These are phyloP conservation scores for Sporobolomyces pararoseus DNA, from an alignment of 768 basidiomycete genomes.

Conservation along the genomic window DNA sequence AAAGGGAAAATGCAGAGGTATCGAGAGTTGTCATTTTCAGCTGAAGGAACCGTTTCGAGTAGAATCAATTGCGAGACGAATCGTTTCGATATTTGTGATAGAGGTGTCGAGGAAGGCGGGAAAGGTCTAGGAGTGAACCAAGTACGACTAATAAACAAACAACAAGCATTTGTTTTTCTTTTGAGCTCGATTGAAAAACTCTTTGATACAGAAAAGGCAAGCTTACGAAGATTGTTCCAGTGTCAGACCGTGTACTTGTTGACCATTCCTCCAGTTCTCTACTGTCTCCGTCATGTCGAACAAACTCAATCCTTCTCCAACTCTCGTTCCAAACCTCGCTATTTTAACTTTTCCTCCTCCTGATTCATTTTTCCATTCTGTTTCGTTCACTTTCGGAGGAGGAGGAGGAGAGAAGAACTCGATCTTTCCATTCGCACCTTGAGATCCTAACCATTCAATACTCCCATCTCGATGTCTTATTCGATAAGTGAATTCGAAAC, in stretches of 20 bases:
- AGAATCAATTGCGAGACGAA: constrained; percentile 23
- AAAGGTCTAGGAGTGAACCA: constrained; percentile 29
- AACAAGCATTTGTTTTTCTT: no score
- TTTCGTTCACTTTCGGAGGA: neutral
- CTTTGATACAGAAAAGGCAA: no score
- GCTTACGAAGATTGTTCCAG: constrained; percentile 31
- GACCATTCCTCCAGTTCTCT: neutral
- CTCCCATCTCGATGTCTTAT: neutral
- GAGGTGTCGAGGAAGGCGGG: neutral
- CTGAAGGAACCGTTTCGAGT: neutral
- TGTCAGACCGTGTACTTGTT: constrained; percentile 1
- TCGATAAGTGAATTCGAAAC: constrained; percentile 3
- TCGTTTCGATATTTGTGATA: neutral
- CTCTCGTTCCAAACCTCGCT: neutral
- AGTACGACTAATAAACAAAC: constrained; percentile 27
- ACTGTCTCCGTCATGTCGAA: neutral
- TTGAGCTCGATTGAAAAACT: no score
- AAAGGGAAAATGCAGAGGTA: no score
- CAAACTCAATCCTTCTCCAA: neutral
- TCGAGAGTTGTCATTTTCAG: no score
- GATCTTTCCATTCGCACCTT: constrained; percentile 1
- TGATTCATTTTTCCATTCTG: neutral
- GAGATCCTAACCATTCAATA: constrained; percentile 5
- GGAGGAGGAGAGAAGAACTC: neutral
- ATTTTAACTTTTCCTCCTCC: neutral